These are phyloP conservation scores for Pseudocercospora crystallina DNA, from an alignment of 2,329 filamentous ascomycete species.

Conservation along the genomic window DNA sequence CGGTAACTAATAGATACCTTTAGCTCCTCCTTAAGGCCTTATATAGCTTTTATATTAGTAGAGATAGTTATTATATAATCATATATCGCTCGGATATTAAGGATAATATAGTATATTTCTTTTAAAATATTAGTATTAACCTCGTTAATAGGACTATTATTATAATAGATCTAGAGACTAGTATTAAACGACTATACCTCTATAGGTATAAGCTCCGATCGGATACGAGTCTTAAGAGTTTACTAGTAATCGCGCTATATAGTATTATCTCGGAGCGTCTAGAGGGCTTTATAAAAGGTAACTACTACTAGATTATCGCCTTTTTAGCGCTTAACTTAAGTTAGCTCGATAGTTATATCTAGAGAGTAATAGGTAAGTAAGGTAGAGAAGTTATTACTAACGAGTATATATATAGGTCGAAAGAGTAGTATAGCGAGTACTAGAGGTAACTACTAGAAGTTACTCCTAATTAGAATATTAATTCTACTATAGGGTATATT, in stretches of 20 bases:
- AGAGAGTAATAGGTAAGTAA: neutral
- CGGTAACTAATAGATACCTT: neutral
- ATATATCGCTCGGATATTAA: neutral
- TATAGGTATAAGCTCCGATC: neutral
- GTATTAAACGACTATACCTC: neutral
- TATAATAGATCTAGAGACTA: neutral
- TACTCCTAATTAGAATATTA: neutral
- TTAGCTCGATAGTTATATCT: neutral
- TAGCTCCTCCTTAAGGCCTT: too few species aligned
- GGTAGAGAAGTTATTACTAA: neutral
- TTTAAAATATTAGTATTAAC: neutral
- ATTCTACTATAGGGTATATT: neutral
- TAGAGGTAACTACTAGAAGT: neutral
- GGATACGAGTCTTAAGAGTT: neutral
- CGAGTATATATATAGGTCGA: neutral
- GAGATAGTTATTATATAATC: too few species aligned
- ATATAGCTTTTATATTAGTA: too few species aligned
- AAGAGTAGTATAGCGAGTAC: neutral
- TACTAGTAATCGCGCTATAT: neutral
- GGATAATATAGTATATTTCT: neutral
- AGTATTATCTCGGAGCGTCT: neutral
- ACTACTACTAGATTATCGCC: neutral
- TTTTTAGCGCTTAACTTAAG: neutral
- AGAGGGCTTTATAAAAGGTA: neutral
- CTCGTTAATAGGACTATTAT: neutral